These are phyloP conservation scores for Papiliotrema flavescens DNA, from an alignment of 1,284 basidiomycete genomes.

Conservation along the genomic window DNA sequence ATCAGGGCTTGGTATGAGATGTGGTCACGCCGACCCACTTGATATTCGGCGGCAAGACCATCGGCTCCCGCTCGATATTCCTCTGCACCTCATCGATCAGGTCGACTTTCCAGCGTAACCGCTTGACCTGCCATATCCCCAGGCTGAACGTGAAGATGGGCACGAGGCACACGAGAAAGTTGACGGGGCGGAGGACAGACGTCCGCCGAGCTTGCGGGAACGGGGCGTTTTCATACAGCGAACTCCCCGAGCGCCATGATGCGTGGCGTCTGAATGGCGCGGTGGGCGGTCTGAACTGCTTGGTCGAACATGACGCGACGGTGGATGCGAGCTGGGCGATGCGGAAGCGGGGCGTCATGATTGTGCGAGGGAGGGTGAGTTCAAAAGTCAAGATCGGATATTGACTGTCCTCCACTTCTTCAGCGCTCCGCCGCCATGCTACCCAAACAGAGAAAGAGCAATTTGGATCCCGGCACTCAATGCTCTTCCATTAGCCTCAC, in stretches of 20 bases:
- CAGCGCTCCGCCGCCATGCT: too few species aligned
- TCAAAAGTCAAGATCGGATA: too few species aligned
- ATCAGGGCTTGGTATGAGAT: too few species aligned
- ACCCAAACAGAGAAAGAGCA: too few species aligned
- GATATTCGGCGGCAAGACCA: constrained; percentile 75
- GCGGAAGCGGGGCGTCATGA: too few species aligned
- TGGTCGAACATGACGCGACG: too few species aligned
- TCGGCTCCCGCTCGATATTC: constrained; percentile 76
- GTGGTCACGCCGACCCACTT: constrained; percentile 82
- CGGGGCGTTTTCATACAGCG: constrained; percentile 4
- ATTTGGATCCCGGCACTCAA: too few species aligned
- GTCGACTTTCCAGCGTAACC: constrained; percentile 91
- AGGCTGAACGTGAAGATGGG: constrained; percentile 88
- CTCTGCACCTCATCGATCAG: constrained; percentile 92
- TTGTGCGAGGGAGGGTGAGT: too few species aligned
- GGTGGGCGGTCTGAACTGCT: too few species aligned
- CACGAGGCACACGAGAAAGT: constrained; percentile 76
- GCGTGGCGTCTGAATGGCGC: too few species aligned
- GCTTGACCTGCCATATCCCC: constrained; percentile 86
- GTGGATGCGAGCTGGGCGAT: not conserved
- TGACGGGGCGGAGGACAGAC: constrained; percentile 55
- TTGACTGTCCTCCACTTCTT: too few species aligned
- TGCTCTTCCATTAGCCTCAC: too few species aligned
- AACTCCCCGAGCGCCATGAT: not conserved
- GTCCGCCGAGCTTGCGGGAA: constrained; percentile 12